Evolutionary conservation across 306 rosid species (phyloP), one percentile per base, ranked within the genome.

Genomic region (Arachis stenosperma): DNA sequence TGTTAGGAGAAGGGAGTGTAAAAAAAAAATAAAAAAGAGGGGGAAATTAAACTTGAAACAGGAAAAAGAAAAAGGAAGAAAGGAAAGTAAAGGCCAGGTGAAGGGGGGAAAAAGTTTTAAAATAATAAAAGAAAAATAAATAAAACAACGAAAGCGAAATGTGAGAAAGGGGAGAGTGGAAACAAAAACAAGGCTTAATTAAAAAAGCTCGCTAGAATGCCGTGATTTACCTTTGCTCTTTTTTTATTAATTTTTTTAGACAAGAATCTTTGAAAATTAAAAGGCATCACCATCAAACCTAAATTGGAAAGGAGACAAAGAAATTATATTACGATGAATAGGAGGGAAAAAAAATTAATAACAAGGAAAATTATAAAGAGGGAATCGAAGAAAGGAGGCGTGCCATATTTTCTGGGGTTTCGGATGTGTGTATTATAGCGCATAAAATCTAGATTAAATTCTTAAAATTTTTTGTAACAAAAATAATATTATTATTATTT

Each of bases 181-280:
- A 42, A 2, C 52, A 13, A 37, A 37, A 65, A 47, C 53, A 53
- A 52, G 15, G 37, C 71, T 48, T 29, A 44, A n/a, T 59, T 61
- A 33, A 9, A 8, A 60, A 72, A 51, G 65, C 79, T 70, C 71
- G 62, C 22, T 80, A 84, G 79, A 83, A 82, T 78, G 93, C 85
- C 86, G 85, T 84, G 94, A 79, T 84, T 82, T 71, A 80, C 82
- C 85, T 86, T 86, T 75, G 62, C 86, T 84, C 77, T 84, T 61
- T 81, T 33, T 33, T 33, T 33, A 2, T 33, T 33, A 2, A 2
- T 33, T 33, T 33, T 73, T 52, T 88, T 70, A 73, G 81, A 88
- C 84, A 79, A 81, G 94, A 86, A 86, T 86, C 88, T 84, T 84
- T 84, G 85, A 84, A 89, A 84, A 83, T 81, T 79, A 69, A 74